Base-by-base conservation (phyloP, 2,329 filamentous ascomycete species). In the Fusarium pilosicola region DNA sequence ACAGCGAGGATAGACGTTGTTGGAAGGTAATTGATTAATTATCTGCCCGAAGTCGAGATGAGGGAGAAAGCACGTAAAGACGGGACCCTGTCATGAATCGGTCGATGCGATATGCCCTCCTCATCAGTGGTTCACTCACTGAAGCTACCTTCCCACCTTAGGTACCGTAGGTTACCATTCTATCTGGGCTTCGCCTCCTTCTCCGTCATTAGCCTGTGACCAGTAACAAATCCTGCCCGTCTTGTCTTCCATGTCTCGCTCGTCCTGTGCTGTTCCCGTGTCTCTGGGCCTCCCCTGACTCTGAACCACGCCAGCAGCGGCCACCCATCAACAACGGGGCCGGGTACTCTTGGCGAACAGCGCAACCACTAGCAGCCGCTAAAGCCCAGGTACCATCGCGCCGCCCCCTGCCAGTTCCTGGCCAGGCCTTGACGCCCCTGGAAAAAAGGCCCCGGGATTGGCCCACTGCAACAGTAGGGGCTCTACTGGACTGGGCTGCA, bases 381-480 rank as follows among this genome's bases (percentile, higher is more conserved):
- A 74, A 70, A 65, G 73, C 59, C 46, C 68, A 74, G 71, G 63
- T 70, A 65, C 68, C 68, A 74, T 74, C 71, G 58, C 44, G 62
- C 63, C 49, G 46, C 62, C 67, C 70, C 70, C 66, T 72, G 64
- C 48, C 36, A 36, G 38, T 34, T 39, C 42, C 28, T 60, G 58
- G 58, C 58, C 42, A 51, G 62, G 64, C 39, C 45, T 51, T 54
- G 57, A 57, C 49, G 56, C 67, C 68, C 68, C 70, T 69, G 63
- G 55, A 57, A 51, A 49, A 61, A 55, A 48, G 42, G 39, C 38
- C 38, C 55, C 41, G 62, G 38, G 44, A 45, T 28, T 30, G 61
- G 52, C 39, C 70, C 70, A 73, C 46, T 58, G 20, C 56, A n/a
- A 55, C 28, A 59, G 59, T 51, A 59, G 45, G 57, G 66, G 63